Evolutionary conservation across 495 filamentous ascomycete genomes (phyloP).

Genomic region (Parmelia sp.): DNA sequence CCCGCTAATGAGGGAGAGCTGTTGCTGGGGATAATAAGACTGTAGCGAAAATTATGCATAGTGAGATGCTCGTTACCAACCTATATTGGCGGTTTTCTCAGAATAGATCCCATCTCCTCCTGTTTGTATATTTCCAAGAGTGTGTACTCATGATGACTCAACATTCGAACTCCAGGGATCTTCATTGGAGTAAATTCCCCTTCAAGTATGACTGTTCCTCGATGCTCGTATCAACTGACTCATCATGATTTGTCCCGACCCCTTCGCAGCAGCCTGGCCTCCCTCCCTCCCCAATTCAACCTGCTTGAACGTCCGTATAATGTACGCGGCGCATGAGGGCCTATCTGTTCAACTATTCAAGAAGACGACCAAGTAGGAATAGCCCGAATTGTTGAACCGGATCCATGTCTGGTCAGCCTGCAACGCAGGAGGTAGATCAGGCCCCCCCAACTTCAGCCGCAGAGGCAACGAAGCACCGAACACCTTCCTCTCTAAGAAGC

Average conservation of each 20-base stretch:
- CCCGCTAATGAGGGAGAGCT: neutral
- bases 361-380: neutral
- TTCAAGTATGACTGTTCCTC: no score
- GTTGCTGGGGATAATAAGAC: no score
- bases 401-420: neutral
- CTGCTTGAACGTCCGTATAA: neutral
- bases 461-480: neutral
- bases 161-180: no score
- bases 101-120: no score
- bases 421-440: neutral
- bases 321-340: neutral
- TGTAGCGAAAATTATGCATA: no score
- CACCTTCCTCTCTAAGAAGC: neutral
- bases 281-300: no score
- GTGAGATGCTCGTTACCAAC: no score
- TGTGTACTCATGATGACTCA: no score
- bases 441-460: neutral
- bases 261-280: no score
- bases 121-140: no score
- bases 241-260: neutral
- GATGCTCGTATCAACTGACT: neutral
- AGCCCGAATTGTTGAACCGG: neutral
- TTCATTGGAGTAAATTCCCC: no score
- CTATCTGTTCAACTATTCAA: neutral
- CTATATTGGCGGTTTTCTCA: no score